These are phyloP conservation scores for Sequoia sempervirens DNA, from an alignment of 75 land plant species.

Conservation along the genomic window DNA sequence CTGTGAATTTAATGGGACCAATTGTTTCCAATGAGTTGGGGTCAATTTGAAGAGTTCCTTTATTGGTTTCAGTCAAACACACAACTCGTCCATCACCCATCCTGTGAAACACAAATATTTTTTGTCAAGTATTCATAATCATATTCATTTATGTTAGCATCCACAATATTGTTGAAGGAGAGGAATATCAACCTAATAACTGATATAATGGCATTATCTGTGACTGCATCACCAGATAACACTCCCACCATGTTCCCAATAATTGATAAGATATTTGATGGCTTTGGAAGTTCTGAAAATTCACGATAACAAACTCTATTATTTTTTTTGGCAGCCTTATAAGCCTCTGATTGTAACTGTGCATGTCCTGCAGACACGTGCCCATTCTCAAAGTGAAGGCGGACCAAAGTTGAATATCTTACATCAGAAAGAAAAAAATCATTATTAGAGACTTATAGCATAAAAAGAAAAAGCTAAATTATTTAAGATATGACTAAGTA, in stretches of 20 bases:
- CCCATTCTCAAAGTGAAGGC: conserved; percentile 56
- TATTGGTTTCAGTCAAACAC: conserved; percentile 71
- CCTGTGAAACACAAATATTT: neutral
- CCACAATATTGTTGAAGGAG: neutral
- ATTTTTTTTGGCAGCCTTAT: conserved; percentile 46
- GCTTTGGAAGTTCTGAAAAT: conserved; percentile 56
- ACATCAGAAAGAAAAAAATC: too few relatives aligned
- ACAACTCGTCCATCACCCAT: conserved; percentile 75
- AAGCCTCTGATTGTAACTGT: conserved; percentile 66
- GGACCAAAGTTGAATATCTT: conserved; percentile 32
- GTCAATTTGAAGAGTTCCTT: conserved; percentile 63
- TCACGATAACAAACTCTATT: conserved; percentile 50
- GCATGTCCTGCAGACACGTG: conserved; percentile 43
- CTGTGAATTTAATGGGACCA: conserved; percentile 53
- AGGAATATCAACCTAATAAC: conserved; percentile 17
- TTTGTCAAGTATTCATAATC: neutral
- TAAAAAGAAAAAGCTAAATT: neutral
- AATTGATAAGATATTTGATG: conserved; percentile 33
- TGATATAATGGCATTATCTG: conserved; percentile 78
- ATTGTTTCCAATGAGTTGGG: conserved; percentile 62
- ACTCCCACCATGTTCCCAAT: conserved; percentile 50
- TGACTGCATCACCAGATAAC: conserved; percentile 61
- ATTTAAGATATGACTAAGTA: neutral
- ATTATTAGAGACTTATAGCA: neutral
- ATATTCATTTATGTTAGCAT: neutral